Percentiles rank a stretch among this genome's conserved stretches.
phyloP scores from a whole-genome alignment of 371 early-diverging fungal species.

The Choanephora cucurbitarum region DNA sequence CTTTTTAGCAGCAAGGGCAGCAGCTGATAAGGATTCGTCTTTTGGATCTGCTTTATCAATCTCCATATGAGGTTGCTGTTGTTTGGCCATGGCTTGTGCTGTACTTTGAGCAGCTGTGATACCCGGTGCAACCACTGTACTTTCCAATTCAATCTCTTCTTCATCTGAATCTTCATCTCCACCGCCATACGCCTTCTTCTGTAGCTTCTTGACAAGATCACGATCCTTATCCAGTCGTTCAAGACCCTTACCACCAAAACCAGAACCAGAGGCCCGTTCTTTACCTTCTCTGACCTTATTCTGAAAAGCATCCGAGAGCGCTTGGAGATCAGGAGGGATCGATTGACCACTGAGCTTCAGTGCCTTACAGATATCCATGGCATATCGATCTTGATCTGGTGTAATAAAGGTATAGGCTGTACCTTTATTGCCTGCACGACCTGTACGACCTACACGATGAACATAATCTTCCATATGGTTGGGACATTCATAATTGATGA shows the following conservation, averaged over 20 bases:
- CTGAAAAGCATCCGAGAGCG: slow-evolving; percentile 79
- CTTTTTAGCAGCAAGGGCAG: slow-evolving; percentile 52
- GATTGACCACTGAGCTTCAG: slow-evolving; percentile 73
- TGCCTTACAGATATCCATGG: slow-evolving; percentile 93
- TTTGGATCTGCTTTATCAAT: slow-evolving; percentile 38
- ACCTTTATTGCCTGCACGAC: slow-evolving; percentile 97
- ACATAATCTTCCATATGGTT: slow-evolving; percentile 98
- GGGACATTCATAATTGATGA: slow-evolving; percentile 98
- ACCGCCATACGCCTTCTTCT: slow-evolving; percentile 83
- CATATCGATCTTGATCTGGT: slow-evolving; percentile 91
- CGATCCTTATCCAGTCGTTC: slow-evolving; percentile 94
- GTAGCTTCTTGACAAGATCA: slow-evolving; percentile 86
- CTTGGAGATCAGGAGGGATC: slow-evolving; percentile 79
- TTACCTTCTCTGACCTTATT: slow-evolving; percentile 89
- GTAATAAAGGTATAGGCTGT: slow-evolving; percentile 95
- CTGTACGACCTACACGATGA: slow-evolving; percentile 99
- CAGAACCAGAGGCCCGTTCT: slow-evolving; percentile 80
- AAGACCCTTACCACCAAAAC: slow-evolving; percentile 97
- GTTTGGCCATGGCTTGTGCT: slow-evolving; percentile 44
- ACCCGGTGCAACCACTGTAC: slow-evolving; percentile 24
- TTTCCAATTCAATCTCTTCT: slow-evolving; percentile 64
- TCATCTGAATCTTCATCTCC: slow-evolving; percentile 77
- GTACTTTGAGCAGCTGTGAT: slow-evolving; percentile 46
- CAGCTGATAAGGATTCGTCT: slow-evolving; percentile 45
- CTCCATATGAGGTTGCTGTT: slow-evolving; percentile 37